These are phyloP conservation scores for Fusarium continuum DNA, from an alignment of 2,329 filamentous ascomycete genomes.

Conservation along the genomic window DNA sequence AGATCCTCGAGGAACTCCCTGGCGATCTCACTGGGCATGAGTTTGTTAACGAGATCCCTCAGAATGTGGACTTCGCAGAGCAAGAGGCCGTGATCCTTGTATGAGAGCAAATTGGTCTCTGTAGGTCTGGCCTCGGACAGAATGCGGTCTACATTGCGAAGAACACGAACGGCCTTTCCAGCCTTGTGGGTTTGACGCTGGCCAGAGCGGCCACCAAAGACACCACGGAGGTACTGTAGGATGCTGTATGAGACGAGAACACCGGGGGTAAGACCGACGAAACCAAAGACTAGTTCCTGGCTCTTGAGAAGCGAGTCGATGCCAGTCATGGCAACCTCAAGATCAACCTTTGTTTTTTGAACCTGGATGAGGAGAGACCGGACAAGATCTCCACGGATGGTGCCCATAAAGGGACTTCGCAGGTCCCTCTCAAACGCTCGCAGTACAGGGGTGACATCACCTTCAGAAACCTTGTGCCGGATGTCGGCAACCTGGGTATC, in stretches of 20 bases:
- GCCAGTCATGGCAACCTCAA: conserved; percentile 94
- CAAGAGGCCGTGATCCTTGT: conserved; percentile 91
- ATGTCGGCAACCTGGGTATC: conserved; percentile 79
- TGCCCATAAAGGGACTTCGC: conserved; percentile 80
- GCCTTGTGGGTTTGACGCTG: conserved; percentile 71
- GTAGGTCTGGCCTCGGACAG: conserved; percentile 74
- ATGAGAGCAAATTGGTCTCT: conserved; percentile 79
- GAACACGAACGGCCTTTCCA: conserved; percentile 76
- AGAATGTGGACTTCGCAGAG: conserved; percentile 90
- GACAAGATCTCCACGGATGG: conserved; percentile 85
- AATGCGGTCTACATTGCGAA: conserved; percentile 89
- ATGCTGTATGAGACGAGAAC: conserved; percentile 85
- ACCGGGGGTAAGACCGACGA: conserved; percentile 91
- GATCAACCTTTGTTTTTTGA: conserved; percentile 98
- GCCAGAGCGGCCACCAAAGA: conserved; percentile 77
- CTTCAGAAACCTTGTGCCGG: conserved; percentile 82
- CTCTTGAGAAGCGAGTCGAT: conserved; percentile 95
- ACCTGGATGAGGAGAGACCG: conserved; percentile 94
- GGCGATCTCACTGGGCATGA: conserved; percentile 79
- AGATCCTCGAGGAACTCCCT: conserved; percentile 91
- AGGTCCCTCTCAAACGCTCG: conserved; percentile 92
- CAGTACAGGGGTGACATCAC: conserved; percentile 91
- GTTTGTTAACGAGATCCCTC: conserved; percentile 64
- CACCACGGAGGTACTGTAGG: conserved; percentile 73
- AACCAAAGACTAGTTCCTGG: conserved; percentile 97